Evolutionary conservation across 2,329 filamentous ascomycete species (phyloP), one percentile per base, ranked within the genome.

Genomic region (Xylaria sp.): DNA sequence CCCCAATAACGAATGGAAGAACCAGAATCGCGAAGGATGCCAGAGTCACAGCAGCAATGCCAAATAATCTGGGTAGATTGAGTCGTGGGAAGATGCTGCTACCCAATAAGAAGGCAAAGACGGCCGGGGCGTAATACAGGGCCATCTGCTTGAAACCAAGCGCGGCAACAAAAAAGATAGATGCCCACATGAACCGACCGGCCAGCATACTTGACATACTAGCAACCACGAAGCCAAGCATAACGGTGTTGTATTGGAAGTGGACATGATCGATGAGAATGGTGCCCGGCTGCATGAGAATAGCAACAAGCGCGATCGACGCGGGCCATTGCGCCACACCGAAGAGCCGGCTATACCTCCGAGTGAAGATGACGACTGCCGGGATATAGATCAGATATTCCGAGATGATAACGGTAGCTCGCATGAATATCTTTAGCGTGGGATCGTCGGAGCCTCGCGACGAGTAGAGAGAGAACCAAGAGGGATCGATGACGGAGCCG

Each of bases 91-190:
- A 91, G n/a, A 97, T 75, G 78, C 94, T 98, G 76, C 91, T 90
- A 9, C 95, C 96, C 0, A 98, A 84, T 1, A 99, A 89, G 77
- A 94, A 99, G 39, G 94, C 92, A 79, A 98, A 98, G 66, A 98
- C 91, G 23, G 91, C 91, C 15, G 97, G 94, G 2, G 97, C 94
- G 81, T 98, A 99, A 83, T 98, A 99, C 18, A 99, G 86, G 0
- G 95, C 95, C 97, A 99, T 99, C 81, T 99, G 96, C 84, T 99
- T 99, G 86, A 98, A 99, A 6, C 94, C 94, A n/a, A 99, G 85
- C 2, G 95, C 93, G 18, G 89, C 89, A 7, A 99, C 96, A 75
- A 99, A 99, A 83, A 97, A 97, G 68, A 97, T 88, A 71, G 93
- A 94, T 31, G 93, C 89, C 94, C 95, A 98, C 70, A 97, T 87